phyloP scores from a whole-genome alignment of 768 basidiomycete species.

The Obba rivulosa region DNA sequence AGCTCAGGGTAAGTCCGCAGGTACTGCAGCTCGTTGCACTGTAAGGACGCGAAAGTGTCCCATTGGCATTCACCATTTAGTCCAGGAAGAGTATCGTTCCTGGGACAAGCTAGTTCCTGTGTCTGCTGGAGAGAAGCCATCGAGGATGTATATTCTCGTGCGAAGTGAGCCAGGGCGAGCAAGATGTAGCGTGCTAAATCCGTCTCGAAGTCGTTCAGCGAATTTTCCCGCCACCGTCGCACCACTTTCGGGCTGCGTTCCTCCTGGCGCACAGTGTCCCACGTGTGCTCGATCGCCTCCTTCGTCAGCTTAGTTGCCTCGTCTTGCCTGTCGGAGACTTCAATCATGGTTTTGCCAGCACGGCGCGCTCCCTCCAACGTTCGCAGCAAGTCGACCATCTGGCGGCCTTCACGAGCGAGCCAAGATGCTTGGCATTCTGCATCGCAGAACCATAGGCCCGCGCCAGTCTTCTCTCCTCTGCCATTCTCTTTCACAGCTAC shows the following conservation, averaged over 20 bases:
- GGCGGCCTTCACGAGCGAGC: conserved; percentile 24
- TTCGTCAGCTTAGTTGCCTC: conserved; percentile 26
- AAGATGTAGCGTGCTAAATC: conserved; percentile 26
- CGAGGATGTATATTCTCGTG: conserved; percentile 10
- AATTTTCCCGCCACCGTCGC: conserved; percentile 15
- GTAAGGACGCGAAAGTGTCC: conserved; percentile 47
- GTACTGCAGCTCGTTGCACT: conserved; percentile 50
- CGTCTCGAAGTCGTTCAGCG: conserved; percentile 24
- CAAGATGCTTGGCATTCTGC: conserved; percentile 41
- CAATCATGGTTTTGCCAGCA: conserved; percentile 12
- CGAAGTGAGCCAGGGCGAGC: conserved; percentile 17
- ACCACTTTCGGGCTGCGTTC: conserved; percentile 18
- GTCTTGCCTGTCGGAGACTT: conserved; percentile 7
- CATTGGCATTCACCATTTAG: conserved; percentile 24
- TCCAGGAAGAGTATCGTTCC: not conserved
- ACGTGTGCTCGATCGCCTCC: conserved; percentile 38
- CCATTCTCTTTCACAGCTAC: not conserved
- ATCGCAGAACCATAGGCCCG: conserved; percentile 55
- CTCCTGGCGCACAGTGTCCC: conserved; percentile 36
- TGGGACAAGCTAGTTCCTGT: too few relatives aligned
- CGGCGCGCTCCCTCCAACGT: conserved; percentile 16
- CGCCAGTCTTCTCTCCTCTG: conserved; percentile 3
- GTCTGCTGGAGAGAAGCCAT: too few relatives aligned
- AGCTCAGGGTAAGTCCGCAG: conserved; percentile 42
- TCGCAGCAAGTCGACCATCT: conserved; percentile 13